Evolutionary conservation across 2,329 filamentous ascomycete species (phyloP), one percentile per base, ranked within the genome.

Genomic region (Blumeriella jaapii): DNA sequence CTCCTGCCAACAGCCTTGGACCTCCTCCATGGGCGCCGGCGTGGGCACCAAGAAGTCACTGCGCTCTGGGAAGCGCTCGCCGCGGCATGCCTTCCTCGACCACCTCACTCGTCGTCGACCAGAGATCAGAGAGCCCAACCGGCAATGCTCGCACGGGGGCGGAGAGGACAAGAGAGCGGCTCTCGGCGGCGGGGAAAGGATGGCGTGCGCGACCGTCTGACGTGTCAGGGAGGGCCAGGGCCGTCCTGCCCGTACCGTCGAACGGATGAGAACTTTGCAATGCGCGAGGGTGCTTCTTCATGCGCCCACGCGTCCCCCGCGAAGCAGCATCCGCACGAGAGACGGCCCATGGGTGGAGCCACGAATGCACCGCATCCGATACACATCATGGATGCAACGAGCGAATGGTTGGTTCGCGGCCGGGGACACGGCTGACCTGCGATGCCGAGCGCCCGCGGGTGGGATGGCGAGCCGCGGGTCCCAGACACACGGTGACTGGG

Each of bases 1-100:
- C 55, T 76, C 71, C 34, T 58, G 50, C 46, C 61, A 71, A 50
- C 71, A 76, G 20, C 69, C 67, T 38, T 42, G 34, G 40, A 46
- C 38, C 45, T 49, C 48, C 42, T 50, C 52, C 53, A 55, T 55
- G 16, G 44, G 42, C 36, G 33, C 32, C n/a, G 27, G 41, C 31
- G 38, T 37, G 45, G 47, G 52, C 53, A 55, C 54, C 44, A 46
- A 51, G 47, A n/a, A n/a, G n/a, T 46, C 41, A 48, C 39, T 44
- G 36, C 38, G 33, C 43, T 38, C 38, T 31, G 34, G 28, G 36
- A 38, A 40, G 39, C 38, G 29, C 42, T 32, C 34, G 39, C 25
- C 12, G 38, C 36, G 40, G 37, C 37, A 39, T 42, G 38, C n/a
- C n/a, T n/a, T n/a, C n/a, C n/a, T n/a, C n/a, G n/a, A n/a, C n/a